Base-by-base conservation (phyloP, 176 grass and related monocot species). In the Typha latifolia region DNA sequence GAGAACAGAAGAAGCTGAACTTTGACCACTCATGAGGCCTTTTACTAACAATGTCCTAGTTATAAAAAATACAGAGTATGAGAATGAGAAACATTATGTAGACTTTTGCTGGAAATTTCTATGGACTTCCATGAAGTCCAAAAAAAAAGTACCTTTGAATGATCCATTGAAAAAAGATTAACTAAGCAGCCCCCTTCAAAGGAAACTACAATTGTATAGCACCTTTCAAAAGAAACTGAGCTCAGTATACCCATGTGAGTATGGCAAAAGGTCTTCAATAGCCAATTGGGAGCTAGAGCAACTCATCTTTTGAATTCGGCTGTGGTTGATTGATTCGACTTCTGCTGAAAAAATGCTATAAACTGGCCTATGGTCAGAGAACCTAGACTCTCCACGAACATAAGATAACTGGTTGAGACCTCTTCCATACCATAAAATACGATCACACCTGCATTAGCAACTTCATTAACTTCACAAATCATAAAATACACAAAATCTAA, bases 361-460 rank as follows among this genome's bases (percentile, higher is more conserved):
- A 55, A 97, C 93, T 0, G 93, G 93, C 69, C 93, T 78, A 78
- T 97, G 93, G 70, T 97, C 93, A 32, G 93, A 97, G 72, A 97
- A 92, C 14, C 74, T 84, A 18, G 93, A 97, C 48, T 97, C 93
- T 16, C 93, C 89, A 65, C 93, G 88, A 65, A 97, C 89, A 23
- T 97, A 97, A 11, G 85, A 97, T 49, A 92, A 23, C 74, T 97
- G 93, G 74, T 80, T 66, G 37, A 97, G 85, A 49, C 93, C 93
- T 59, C 80, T 84, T 64, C 93, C 93, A 49, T 81, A 92, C 93
- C 93, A 97, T 61, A 97, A 62, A 66, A 97, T 92, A 29, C 93
- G 88, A 84, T 97, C 93, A 0, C 93, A 97, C 93, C 93, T 97
- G 72, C 52, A 48, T 27, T 4, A 62, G 53, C 14, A 59, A 59